phyloP scores from a whole-genome alignment of 352 stramenopile genomes.

The Blastocystis sp. region DNA sequence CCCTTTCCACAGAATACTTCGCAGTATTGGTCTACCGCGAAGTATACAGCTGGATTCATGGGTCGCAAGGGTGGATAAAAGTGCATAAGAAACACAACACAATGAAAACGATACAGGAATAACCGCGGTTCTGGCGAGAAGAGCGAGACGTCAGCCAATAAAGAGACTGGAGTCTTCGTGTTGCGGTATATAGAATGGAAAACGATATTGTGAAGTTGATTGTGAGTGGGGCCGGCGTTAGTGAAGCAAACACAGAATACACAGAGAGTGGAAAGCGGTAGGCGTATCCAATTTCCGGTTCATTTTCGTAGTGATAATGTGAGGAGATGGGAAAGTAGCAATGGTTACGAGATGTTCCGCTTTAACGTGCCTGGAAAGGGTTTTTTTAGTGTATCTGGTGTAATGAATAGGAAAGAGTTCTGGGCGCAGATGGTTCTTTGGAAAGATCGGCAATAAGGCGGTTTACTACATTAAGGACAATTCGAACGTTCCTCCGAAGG shows the following conservation, averaged over 20 bases:
- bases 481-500: slow-evolving; percentile 16
- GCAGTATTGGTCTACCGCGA: background rate
- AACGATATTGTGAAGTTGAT: slow-evolving; percentile 39
- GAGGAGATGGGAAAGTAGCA: slow-evolving; percentile 47
- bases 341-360: slow-evolving; percentile 62
- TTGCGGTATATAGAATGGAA: background rate
- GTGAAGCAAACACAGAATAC: slow-evolving; percentile 35
- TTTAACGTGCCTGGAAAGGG: slow-evolving; percentile 66
- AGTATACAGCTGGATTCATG: slow-evolving; percentile 18
- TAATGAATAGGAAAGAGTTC: slow-evolving; percentile 40
- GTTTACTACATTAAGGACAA: slow-evolving; percentile 17
- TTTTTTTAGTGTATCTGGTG: background rate
- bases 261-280: slow-evolving; percentile 34
- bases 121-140: background rate
- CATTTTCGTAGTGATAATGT: slow-evolving; percentile 38
- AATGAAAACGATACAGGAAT: background rate
- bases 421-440: slow-evolving; percentile 41
- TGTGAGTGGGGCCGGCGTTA: background rate
- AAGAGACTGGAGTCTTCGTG: background rate
- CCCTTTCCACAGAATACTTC: slow-evolving; percentile 55
- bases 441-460: slow-evolving; percentile 30
- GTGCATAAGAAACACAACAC: background rate
- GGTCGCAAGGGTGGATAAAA: background rate
- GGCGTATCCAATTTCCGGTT: background rate
- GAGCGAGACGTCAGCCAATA: background rate